These are phyloP conservation scores for Venturia nashicola DNA, from an alignment of 2,329 filamentous ascomycete species.

Conservation along the genomic window DNA sequence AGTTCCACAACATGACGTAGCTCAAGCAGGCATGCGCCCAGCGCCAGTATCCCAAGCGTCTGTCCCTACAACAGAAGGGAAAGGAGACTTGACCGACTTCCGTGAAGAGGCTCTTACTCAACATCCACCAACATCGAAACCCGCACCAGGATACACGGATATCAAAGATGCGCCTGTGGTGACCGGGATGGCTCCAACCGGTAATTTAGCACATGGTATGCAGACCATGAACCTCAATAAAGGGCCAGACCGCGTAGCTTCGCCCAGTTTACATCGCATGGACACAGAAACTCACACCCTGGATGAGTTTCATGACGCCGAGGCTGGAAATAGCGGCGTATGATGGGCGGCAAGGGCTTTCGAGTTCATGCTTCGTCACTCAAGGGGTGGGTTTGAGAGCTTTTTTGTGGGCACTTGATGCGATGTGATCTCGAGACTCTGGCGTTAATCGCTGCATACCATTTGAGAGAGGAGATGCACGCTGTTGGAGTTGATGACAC, in stretches of 20 bases:
- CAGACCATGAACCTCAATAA: conserved; percentile 2
- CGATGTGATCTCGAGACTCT: background rate
- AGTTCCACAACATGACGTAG: background rate
- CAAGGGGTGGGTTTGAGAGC: background rate
- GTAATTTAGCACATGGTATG: background rate
- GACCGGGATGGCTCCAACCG: background rate
- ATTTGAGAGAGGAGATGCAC: background rate
- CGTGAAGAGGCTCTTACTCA: background rate
- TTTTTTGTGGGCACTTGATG: background rate
- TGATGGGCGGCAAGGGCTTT: background rate
- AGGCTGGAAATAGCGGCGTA: conserved; percentile 18
- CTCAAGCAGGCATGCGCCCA: background rate
- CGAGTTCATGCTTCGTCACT: background rate
- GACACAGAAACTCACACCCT: conserved; percentile 32
- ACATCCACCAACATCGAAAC: background rate
- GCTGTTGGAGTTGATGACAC: background rate
- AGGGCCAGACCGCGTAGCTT: background rate
- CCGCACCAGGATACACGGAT: conserved; percentile 4
- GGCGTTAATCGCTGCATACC: background rate
- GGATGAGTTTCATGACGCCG: conserved; percentile 37
- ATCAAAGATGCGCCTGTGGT: background rate
- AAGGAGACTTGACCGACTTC: conserved; percentile 7
- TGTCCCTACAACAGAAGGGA: background rate
- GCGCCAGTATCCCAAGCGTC: background rate
- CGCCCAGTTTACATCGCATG: conserved; percentile 19